Evolutionary conservation across 2,329 filamentous ascomycete species (phyloP), one percentile per base, ranked within the genome.

Genomic region (Fusarium albosuccineum): DNA sequence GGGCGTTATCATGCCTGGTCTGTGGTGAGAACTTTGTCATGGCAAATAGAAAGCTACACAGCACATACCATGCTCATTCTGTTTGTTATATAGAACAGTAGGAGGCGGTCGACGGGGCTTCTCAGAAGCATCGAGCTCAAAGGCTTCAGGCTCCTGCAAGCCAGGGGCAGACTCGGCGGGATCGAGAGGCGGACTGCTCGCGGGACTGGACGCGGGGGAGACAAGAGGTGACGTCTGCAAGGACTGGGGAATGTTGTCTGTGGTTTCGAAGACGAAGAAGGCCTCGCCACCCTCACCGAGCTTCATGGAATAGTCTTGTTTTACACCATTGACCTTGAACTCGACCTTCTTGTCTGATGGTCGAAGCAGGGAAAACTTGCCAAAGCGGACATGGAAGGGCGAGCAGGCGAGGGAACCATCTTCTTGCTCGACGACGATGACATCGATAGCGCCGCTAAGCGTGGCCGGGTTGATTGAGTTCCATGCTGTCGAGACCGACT

Each of bases 341-440:
- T 98, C 94, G 75, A 99, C 96, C 87, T 98, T 99, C 82, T 99
- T 99, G 81, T 99, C 96, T 62, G 91, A 97, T 0, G 96, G 96
- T 22, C 96, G 92, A 74, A 99, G 83, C 39, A 99, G 86, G 62
- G 95, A 97, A 83, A 98, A 98, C 82, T 99, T 99, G 79, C 96
- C 96, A 80, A 99, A 99, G 74, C 96, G 94, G 70, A 99, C 96
- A 79, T 99, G 96, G 80, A 99, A 99, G 50, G 96, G 96, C 29
- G 95, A 98, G 82, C 96, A 99, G 69, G 91, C 90, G 60, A 98
- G 86, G 40, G 83, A 85, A 82, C 93, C 96, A 85, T 99, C 96
- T 77, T 95, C 93, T 72, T 97, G 94, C 80, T 99, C 94, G 61
- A 99, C 94, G 57, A 99, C 95, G 71, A 99, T 97, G 72, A 98